Conservation (phyloP, 371 early-diverging fungal species). For the Sporodiniella umbellata region DNA sequence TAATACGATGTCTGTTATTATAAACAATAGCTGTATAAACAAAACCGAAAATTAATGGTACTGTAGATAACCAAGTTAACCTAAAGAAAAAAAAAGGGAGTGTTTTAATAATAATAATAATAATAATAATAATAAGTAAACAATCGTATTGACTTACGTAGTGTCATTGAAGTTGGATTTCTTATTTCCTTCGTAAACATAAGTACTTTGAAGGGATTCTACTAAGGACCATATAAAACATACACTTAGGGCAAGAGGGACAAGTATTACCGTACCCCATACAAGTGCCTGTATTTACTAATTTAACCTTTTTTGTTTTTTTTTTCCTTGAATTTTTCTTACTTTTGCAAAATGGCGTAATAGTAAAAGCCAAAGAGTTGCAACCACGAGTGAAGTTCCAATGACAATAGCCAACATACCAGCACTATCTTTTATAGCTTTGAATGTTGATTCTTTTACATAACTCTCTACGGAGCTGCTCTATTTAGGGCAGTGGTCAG, state of each 20-base stretch:
- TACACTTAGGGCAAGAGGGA: slow-evolving; percentile 50
- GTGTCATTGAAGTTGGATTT: slow-evolving; percentile 39
- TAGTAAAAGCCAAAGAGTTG: slow-evolving; percentile 51
- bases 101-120: too few species aligned
- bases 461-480: slow-evolving; percentile 35
- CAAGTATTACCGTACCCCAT: slow-evolving; percentile 55
- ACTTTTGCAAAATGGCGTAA: slow-evolving; percentile 55
- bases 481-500: slow-evolving; percentile 7
- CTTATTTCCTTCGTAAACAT: slow-evolving; percentile 30
- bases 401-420: slow-evolving; percentile 51
- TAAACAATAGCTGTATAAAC: slow-evolving; percentile 35
- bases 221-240: slow-evolving; percentile 57
- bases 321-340: neutral
- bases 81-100: slow-evolving; percentile 20
- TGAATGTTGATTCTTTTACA: slow-evolving; percentile 47
- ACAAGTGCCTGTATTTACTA: slow-evolving; percentile 50
- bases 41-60: slow-evolving; percentile 50
- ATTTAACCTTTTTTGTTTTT: neutral
- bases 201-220: slow-evolving; percentile 46
- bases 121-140: neutral
- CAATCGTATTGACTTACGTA: slow-evolving; percentile 12
- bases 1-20: slow-evolving; percentile 39
- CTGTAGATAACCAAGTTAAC: slow-evolving; percentile 50
- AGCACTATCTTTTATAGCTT: slow-evolving; percentile 53
- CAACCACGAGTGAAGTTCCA: slow-evolving; percentile 41